Percentiles rank a stretch among this genome's conserved stretches.
These are phyloP conservation scores for grape (Vitis vinifera) DNA, from an alignment of 164 flowering plant genomes.

Conservation along the genomic window ASM3070453v1 NC_081823.1:23375001-23375500, in stretches of 20 bases:
- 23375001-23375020: not conserved
- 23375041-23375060: no score
- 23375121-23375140: no score
- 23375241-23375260: conserved; percentile 33
- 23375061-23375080: no score
- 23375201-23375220: not conserved
- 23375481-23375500: conserved; percentile 99
- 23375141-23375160: not conserved
- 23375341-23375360: conserved; percentile 97
- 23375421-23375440: conserved; percentile 92
- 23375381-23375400: conserved; percentile 34
- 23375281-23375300: conserved; percentile 89
- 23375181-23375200: not conserved
- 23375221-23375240: not conserved
- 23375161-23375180: not conserved
- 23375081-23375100: not conserved
- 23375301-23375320: conserved; percentile 88
- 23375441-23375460: conserved; percentile 90
- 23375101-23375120: not conserved
- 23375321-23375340: conserved; percentile 92
- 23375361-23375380: conserved; percentile 89
- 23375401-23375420: conserved; percentile 62
- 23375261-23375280: conserved; percentile 66
- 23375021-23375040: not conserved
- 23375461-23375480: conserved; percentile 98